Percentiles rank a stretch among this genome's conserved stretches.
phyloP scores from a whole-genome alignment of 164 flowering plant genomes.

The Vitis rotundifolia region DNA sequence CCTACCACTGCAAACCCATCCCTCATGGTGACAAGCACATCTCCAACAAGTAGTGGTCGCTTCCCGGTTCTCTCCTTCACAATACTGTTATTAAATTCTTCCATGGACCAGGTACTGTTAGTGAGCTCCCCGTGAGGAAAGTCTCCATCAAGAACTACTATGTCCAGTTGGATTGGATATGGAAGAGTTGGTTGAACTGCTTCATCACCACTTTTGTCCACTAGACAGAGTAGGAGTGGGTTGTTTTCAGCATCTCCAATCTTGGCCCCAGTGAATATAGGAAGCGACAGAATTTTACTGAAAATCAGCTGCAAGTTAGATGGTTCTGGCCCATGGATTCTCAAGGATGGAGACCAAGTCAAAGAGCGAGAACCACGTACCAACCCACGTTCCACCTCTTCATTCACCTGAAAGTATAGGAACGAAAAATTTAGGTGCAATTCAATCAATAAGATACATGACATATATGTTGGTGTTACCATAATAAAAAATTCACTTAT shows the following conservation, averaged over 20 bases:
- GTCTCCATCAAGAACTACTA: constrained; percentile 65
- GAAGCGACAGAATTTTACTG: constrained; percentile 39
- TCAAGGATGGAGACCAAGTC: constrained; percentile 40
- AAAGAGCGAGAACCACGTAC: constrained; percentile 18
- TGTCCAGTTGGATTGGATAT: constrained; percentile 45
- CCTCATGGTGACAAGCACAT: constrained; percentile 38
- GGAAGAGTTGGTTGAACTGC: constrained; percentile 20
- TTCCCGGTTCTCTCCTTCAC: constrained; percentile 59
- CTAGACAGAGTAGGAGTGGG: constrained; percentile 41
- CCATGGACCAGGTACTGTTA: constrained; percentile 38
- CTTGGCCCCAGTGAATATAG: constrained; percentile 68
- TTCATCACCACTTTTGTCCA: constrained; percentile 24
- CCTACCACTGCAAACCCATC: constrained; percentile 42
- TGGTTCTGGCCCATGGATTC: constrained; percentile 44
- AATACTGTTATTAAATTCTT: constrained; percentile 47
- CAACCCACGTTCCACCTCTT: constrained; percentile 60
- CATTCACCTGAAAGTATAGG: constrained; percentile 45
- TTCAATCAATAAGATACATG: no score
- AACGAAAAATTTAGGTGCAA: no score
- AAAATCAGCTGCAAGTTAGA: constrained; percentile 46
- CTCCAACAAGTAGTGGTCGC: constrained; percentile 67
- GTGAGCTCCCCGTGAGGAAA: constrained; percentile 30
- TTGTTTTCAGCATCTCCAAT: constrained; percentile 35
- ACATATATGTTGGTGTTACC: neutral
- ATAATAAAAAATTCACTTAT: neutral